phyloP scores from a whole-genome alignment of 768 basidiomycete species.

The Termitomyces sp. region DNA sequence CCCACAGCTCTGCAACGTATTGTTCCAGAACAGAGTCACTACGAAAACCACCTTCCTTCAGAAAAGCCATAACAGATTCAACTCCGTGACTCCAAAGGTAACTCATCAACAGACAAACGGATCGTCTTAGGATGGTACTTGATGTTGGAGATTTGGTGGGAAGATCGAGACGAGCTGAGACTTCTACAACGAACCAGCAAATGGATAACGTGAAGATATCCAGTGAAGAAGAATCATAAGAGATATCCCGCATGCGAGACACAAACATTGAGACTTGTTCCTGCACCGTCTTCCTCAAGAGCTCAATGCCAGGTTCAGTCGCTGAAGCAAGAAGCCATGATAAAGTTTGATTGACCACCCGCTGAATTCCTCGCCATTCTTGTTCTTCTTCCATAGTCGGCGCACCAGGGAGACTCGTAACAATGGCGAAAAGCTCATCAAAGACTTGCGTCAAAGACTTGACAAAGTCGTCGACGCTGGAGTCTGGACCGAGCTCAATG shows the following conservation, averaged over 20 bases:
- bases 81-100: conserved; percentile 52
- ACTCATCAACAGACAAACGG: conserved; percentile 36
- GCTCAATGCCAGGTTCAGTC: conserved; percentile 24
- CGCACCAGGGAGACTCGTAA: conserved; percentile 29
- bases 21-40: conserved; percentile 33
- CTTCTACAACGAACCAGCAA: conserved; percentile 64
- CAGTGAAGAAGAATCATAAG: conserved; percentile 23
- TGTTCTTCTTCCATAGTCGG: conserved; percentile 21
- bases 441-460: conserved; percentile 39
- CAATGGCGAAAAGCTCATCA: conserved; percentile 36
- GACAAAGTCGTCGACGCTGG: conserved; percentile 38
- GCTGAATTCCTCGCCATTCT: conserved; percentile 36
- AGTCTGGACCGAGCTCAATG: conserved; percentile 37
- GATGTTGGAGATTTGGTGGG: conserved; percentile 12
- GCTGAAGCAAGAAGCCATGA: conserved; percentile 37
- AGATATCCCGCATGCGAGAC: conserved; percentile 29
- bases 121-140: conserved; percentile 17
- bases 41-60: conserved; percentile 28
- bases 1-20: conserved; percentile 65
- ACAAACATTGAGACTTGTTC: conserved; percentile 33
- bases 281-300: conserved; percentile 27
- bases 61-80: conserved; percentile 33
- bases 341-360: conserved; percentile 36
- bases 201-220: conserved; percentile 36
- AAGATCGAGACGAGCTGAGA: conserved; percentile 35